Percentiles rank a stretch among this genome's conserved stretches.
These are phyloP conservation scores for Chiua sp. DNA, from an alignment of 1,284 basidiomycete genomes.

Conservation along the genomic window DNA sequence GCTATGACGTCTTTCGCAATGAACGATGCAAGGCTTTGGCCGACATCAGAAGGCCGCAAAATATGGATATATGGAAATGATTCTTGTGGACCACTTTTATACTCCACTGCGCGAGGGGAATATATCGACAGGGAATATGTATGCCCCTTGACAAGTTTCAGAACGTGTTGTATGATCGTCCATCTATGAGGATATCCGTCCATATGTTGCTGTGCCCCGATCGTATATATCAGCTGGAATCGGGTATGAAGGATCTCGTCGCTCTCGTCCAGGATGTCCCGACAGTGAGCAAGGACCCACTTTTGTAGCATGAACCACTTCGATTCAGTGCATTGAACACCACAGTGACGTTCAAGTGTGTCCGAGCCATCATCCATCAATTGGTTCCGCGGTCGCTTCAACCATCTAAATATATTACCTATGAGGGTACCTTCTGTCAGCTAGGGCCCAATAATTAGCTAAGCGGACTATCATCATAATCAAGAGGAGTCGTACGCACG, in stretches of 20 bases:
- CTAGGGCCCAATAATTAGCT: too few species aligned
- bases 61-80: constrained; percentile 40
- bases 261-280: constrained; percentile 41
- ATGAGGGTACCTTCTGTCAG: too few species aligned
- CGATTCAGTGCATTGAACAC: too few species aligned
- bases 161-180: constrained; percentile 45
- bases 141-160: constrained; percentile 28
- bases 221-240: constrained; percentile 49
- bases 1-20: constrained; percentile 31
- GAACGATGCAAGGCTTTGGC: constrained; percentile 20
- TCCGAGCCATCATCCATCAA: too few species aligned
- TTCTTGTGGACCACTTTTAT: neutral
- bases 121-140: constrained; percentile 5
- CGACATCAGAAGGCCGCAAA: constrained; percentile 18
- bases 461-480: too few species aligned
- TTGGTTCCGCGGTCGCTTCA: too few species aligned
- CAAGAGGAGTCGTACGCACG: too few species aligned
- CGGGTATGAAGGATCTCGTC: constrained; percentile 43
- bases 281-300: too few species aligned
- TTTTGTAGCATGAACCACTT: too few species aligned
- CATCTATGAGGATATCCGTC: constrained; percentile 53
- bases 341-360: too few species aligned
- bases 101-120: constrained; percentile 16
- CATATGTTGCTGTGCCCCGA: constrained; percentile 42
- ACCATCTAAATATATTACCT: too few species aligned